These are phyloP conservation scores for Podospora didyma DNA, from an alignment of 495 filamentous ascomycete genomes.

Conservation along the genomic window DNA sequence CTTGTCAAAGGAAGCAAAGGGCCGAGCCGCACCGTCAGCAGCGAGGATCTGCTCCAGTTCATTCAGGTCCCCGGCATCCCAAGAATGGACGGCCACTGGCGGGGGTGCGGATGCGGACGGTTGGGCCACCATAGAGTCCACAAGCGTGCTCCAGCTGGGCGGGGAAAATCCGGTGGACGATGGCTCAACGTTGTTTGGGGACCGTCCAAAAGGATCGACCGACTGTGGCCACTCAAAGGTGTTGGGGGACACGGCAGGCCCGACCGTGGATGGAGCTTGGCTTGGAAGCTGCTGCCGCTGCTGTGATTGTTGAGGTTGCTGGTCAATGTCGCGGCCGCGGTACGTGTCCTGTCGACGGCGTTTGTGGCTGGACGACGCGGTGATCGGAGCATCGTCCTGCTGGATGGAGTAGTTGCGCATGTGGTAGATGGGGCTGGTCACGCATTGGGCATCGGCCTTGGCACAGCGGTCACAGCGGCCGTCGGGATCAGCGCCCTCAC, in stretches of 20 bases:
- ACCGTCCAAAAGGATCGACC: too few species aligned
- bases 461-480: conserved; percentile 19
- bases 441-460: conserved; percentile 13
- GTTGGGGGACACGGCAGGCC: background rate
- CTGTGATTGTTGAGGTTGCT: background rate
- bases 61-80: too few species aligned
- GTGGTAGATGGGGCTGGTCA: conserved; percentile 14
- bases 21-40: too few species aligned
- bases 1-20: too few species aligned
- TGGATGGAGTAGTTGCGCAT: conserved; percentile 9
- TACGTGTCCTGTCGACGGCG: background rate
- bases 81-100: too few species aligned
- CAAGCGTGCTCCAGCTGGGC: too few species aligned
- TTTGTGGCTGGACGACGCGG: background rate
- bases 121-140: too few species aligned
- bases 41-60: too few species aligned
- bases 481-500: conserved; percentile 10
- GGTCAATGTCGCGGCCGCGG: background rate
- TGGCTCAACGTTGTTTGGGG: too few species aligned
- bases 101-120: too few species aligned
- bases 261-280: background rate
- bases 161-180: too few species aligned
- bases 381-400: background rate
- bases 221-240: background rate
- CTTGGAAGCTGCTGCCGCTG: background rate